phyloP scores from a whole-genome alignment of 352 stramenopile species.

The Bremia lactucae region DNA sequence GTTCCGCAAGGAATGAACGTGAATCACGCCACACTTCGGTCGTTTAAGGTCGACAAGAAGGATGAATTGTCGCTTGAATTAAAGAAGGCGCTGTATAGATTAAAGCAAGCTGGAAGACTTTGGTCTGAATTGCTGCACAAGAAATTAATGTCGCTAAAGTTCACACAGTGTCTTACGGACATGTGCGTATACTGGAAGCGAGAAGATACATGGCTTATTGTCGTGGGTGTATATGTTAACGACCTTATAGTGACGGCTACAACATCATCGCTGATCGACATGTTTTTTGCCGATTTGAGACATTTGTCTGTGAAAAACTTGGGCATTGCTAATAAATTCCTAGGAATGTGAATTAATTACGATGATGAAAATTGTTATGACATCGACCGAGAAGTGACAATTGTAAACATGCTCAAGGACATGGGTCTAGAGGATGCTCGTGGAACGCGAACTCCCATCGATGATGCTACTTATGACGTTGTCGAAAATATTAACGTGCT shows the following conservation, averaged over 20 bases:
- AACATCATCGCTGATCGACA: not conserved
- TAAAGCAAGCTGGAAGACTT: conserved; percentile 20
- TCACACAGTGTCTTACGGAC: conserved; percentile 9
- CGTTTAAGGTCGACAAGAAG: too few relatives aligned
- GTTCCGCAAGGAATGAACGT: conserved; percentile 13
- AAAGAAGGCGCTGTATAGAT: conserved; percentile 19
- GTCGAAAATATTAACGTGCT: not conserved
- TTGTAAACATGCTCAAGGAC: conserved; percentile 7
- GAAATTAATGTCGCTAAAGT: conserved; percentile 9
- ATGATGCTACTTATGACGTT: too few relatives aligned
- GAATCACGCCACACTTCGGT: too few relatives aligned
- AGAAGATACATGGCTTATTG: not conserved
- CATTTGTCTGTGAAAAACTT: conserved; percentile 19
- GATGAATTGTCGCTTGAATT: conserved; percentile 8
- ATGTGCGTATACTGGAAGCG: conserved; percentile 19
- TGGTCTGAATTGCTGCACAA: conserved; percentile 17
- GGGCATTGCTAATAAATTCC: conserved; percentile 10
- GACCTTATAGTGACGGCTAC: conserved; percentile 18
- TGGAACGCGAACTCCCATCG: conserved; percentile 5
- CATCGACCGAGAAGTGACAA: conserved; percentile 10
- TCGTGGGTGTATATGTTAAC: conserved; percentile 19
- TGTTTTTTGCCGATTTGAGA: not conserved
- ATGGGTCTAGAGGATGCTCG: conserved; percentile 7
- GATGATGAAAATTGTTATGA: not conserved
- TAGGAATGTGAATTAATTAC: conserved; percentile 17